Conservation (phyloP, 1,284 basidiomycete genomes). For the Athelia sp. region DNA sequence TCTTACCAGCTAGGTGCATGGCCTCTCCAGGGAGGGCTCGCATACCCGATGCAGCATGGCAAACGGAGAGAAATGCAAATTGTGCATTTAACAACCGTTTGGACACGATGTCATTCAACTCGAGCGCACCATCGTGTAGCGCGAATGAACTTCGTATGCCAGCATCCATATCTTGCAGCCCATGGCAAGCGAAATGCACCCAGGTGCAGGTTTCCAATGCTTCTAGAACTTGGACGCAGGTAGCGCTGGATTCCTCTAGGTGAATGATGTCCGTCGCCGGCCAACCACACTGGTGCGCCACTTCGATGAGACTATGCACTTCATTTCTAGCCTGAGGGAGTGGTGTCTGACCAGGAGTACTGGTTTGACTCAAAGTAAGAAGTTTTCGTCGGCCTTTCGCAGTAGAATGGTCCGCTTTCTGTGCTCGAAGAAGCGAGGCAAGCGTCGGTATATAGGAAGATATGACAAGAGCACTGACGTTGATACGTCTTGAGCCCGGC, state of each 20-base stretch:
- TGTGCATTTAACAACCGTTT: neutral
- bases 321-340: neutral
- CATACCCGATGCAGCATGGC: neutral
- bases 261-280: neutral
- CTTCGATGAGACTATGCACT: neutral
- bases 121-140: neutral
- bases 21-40: neutral
- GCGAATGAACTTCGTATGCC: neutral
- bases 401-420: neutral
- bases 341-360: neutral
- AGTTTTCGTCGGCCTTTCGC: neutral
- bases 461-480: neutral
- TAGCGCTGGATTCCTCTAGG: neutral
- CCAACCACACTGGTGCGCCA: neutral
- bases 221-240: neutral
- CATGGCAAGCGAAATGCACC: neutral
- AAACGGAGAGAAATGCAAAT: neutral
- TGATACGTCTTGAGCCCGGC: neutral
- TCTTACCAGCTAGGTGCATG: neutral
- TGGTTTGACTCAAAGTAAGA: neutral
- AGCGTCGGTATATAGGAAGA: neutral
- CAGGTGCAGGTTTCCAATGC: neutral
- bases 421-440: neutral
- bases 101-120: neutral
- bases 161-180: neutral